These are phyloP conservation scores for Cladophialophora exuberans DNA, from an alignment of 2,329 filamentous ascomycete species.

Conservation along the genomic window DNA sequence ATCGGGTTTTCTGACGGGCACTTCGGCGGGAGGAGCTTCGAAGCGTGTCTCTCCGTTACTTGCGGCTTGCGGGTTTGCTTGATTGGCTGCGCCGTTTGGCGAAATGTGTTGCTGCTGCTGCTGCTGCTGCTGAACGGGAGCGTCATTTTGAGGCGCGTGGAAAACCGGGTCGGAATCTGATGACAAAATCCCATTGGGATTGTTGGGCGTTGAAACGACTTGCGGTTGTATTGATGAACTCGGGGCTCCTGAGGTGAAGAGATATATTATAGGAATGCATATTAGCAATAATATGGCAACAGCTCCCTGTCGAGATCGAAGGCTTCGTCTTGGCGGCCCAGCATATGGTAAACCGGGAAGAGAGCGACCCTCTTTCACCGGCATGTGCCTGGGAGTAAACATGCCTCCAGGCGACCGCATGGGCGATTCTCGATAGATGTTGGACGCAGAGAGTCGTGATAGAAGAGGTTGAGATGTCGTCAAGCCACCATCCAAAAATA, in stretches of 20 bases:
- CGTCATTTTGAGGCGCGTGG: background rate
- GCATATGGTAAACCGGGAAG: slow-evolving; percentile 27
- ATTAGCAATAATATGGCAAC: slow-evolving; percentile 22
- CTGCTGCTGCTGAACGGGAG: background rate
- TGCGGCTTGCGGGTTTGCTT: background rate
- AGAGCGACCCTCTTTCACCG: slow-evolving; percentile 31
- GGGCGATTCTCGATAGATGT: background rate
- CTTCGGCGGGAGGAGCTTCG: slow-evolving; percentile 8
- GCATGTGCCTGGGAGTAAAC: slow-evolving; percentile 27
- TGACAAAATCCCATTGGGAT: background rate
- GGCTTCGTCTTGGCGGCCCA: slow-evolving; percentile 20
- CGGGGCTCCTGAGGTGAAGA: slow-evolving; percentile 14
- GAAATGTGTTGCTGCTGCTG: background rate
- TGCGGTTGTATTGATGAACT: slow-evolving; percentile 6
- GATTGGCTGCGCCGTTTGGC: background rate
- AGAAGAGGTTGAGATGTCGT: slow-evolving; percentile 3
- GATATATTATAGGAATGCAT: slow-evolving; percentile 27
- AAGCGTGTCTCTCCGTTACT: slow-evolving; percentile 7
- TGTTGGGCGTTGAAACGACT: slow-evolving; percentile 2
- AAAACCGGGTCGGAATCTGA: slow-evolving; percentile 14
- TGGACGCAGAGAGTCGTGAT: slow-evolving; percentile 17
- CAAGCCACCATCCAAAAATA: background rate
- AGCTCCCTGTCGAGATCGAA: slow-evolving; percentile 22
- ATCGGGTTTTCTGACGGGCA: background rate
- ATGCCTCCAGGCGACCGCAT: slow-evolving; percentile 22